These are phyloP conservation scores for Boechera divaricarpa DNA, from an alignment of 345 rosid species.

Conservation along the genomic window DNA sequence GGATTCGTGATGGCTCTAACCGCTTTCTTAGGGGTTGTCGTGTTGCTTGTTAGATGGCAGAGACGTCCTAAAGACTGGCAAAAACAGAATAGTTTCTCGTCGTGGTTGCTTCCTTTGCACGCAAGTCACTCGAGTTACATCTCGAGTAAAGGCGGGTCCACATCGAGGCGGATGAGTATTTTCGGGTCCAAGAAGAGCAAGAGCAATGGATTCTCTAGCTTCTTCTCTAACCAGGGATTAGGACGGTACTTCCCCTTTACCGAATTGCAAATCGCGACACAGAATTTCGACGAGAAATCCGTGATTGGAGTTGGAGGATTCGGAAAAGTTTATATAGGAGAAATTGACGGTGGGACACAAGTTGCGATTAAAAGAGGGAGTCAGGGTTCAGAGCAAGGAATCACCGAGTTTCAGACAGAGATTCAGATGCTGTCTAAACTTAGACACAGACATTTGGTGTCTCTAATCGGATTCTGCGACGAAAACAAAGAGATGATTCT, in stretches of 20 bases:
- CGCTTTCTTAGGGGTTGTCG: conserved; percentile 54
- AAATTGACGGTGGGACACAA: conserved; percentile 66
- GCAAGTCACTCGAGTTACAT: conserved; percentile 51
- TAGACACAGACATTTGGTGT: conserved; percentile 81
- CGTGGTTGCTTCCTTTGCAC: conserved; percentile 73
- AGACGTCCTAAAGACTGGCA: conserved; percentile 69
- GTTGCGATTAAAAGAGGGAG: conserved; percentile 76
- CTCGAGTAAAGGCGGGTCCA: conserved; percentile 62
- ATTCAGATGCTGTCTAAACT: conserved; percentile 85
- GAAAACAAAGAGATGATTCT: conserved; percentile 84
- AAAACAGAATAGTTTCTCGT: conserved; percentile 66
- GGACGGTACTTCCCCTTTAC: conserved; percentile 65
- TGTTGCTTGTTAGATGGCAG: conserved; percentile 56
- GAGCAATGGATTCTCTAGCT: conserved; percentile 54
- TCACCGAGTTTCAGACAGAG: conserved; percentile 87
- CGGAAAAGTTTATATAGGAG: conserved; percentile 77
- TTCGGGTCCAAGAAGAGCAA: conserved; percentile 67
- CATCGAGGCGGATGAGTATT: conserved; percentile 55
- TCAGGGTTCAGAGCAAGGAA: conserved; percentile 76
- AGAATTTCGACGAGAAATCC: conserved; percentile 70
- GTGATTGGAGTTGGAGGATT: conserved; percentile 87
- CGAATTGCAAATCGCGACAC: conserved; percentile 70
- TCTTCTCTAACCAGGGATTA: conserved; percentile 63
- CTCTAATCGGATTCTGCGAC: conserved; percentile 81
- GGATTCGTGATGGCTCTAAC: conserved; percentile 60